These are phyloP conservation scores for Rhodotorula mucilaginosa DNA, from an alignment of 1,284 basidiomycete species.

Conservation along the genomic window DNA sequence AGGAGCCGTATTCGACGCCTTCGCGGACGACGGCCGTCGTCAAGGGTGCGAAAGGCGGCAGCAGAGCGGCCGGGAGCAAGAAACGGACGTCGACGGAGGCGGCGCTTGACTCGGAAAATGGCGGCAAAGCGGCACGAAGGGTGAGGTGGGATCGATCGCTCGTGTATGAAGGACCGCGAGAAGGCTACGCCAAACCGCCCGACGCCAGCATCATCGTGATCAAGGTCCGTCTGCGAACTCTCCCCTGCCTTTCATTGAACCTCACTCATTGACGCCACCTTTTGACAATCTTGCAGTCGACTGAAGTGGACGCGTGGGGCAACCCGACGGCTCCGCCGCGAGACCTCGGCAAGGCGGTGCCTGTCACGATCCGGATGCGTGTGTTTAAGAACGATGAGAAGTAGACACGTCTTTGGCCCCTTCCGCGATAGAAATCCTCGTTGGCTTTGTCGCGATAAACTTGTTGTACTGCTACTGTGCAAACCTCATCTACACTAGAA, in stretches of 20 bases:
- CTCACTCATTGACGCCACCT: neutral
- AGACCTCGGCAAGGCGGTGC: slow-evolving; percentile 22
- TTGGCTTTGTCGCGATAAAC: no score
- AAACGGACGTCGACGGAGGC: neutral
- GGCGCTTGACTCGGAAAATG: neutral
- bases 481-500: neutral
- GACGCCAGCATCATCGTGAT: slow-evolving; percentile 18
- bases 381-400: slow-evolving; percentile 42
- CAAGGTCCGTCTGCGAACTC: slow-evolving; percentile 19
- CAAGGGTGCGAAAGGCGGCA: neutral
- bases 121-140: neutral
- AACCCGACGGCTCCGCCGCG: slow-evolving; percentile 33
- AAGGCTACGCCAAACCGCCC: neutral
- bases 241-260: accelerated
- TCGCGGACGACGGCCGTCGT: slow-evolving; percentile 2
- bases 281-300: neutral
- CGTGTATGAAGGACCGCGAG: slow-evolving; percentile 28
- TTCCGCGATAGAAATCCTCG: neutral
- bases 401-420: neutral
- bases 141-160: slow-evolving; percentile 38
- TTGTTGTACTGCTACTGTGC: neutral
- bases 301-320: slow-evolving; percentile 38
- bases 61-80: slow-evolving; percentile 10
- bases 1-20: slow-evolving; percentile 40
- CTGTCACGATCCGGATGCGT: slow-evolving; percentile 37